Conservation (phyloP, 176 grass and related monocot species). For the Musa itinerans region DNA sequence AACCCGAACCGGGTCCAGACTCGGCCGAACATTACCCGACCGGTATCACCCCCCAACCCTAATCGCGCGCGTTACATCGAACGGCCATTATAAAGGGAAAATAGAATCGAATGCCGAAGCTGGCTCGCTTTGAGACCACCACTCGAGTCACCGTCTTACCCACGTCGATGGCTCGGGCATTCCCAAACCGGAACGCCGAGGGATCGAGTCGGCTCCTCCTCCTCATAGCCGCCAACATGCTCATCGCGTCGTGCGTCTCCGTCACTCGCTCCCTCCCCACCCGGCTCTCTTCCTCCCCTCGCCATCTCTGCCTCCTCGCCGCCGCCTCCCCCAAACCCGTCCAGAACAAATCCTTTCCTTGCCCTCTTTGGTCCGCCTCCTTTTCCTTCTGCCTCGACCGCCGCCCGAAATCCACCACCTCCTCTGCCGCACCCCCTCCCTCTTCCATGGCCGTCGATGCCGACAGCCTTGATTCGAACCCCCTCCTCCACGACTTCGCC, state of each 20-base stretch:
- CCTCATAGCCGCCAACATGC: conserved; percentile 16
- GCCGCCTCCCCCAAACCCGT: background rate
- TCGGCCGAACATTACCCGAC: too few species aligned
- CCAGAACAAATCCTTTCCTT: background rate
- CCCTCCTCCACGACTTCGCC: conserved; percentile 45
- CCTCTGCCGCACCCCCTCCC: conserved; percentile 16
- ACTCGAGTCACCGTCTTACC: background rate
- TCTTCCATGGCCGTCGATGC: conserved; percentile 1
- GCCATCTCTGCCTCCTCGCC: conserved; percentile 14
- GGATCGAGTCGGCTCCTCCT: background rate
- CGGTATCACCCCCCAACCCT: too few species aligned
- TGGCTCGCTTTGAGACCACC: background rate
- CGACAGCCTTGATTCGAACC: conserved; percentile 31
- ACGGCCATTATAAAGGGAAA: background rate
- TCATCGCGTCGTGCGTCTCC: conserved; percentile 16
- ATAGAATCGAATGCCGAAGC: background rate
- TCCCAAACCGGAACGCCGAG: background rate
- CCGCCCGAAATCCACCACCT: conserved; percentile 12
- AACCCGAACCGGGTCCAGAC: too few species aligned
- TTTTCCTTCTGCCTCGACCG: conserved; percentile 44
- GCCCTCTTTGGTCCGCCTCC: conserved; percentile 26
- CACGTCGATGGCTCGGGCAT: background rate
- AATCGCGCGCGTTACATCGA: too few species aligned
- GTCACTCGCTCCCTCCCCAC: conserved; percentile 12
- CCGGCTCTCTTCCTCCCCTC: background rate